Evolutionary conservation across 2,329 filamentous ascomycete genomes (phyloP), one percentile per base, ranked within the genome.

Genomic region (Gnomoniopsis sp.): DNA sequence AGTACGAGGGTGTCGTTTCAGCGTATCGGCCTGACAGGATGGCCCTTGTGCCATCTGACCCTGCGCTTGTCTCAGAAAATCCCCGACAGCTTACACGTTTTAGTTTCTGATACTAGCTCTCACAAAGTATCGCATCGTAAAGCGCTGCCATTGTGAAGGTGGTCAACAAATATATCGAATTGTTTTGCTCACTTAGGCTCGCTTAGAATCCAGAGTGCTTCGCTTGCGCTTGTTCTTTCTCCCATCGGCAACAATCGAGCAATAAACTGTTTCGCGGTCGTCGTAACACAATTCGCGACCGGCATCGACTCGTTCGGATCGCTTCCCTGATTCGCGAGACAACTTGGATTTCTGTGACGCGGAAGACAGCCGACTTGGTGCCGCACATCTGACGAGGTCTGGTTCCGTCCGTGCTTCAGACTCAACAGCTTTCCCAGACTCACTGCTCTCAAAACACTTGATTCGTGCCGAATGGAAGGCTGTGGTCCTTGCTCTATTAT

Each of bases 11-110:
- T n/a, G 2, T 11, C 22, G 33, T 51, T 51, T 51, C 14, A 51
- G 36, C 36, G 14, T 41, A 15, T 41, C 36, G 3, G 14, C 36
- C 36, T 41, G 3, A 2, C 36, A 41, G 36, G 36, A 11, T 41
- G 4, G 43, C n/a, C 43, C 43, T 46, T 52, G 49, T 52, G 49
- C 41, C 34, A 36, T 23, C n/a, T 11, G 14, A 41, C 15, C 22
- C n/a, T 34, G 22, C 36, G 49, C 49, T 11, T 52, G 49, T 52
- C 49, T 52, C 49, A 52, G 49, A n/a, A n/a, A 52, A n/a, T 52
- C 34, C 49, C 8, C 19, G 49, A 43, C 36, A 43, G 36, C 21
- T 22, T 52, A 17, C 34, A 22, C 21, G 49, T 52, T 52, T 52
- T 52, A 52, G 36, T 12, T 36, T 52, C 49, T 11, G 7, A 15